phyloP scores from a whole-genome alignment of 1,139 yeast species.

The Candida sojae region DNA sequence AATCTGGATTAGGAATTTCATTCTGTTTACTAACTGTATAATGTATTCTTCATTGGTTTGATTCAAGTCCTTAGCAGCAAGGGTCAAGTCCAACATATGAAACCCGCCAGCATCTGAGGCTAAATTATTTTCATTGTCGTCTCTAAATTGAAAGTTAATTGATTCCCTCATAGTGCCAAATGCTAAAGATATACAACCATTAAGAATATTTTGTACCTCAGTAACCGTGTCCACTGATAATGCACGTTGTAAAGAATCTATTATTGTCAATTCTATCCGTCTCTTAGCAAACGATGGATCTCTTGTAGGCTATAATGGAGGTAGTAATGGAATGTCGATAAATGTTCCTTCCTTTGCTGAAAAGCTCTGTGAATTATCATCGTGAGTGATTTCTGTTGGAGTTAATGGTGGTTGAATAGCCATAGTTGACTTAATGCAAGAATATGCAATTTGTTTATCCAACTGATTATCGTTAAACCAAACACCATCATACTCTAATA shows the following conservation, averaged over 20 bases:
- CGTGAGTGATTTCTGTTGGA: slow-evolving; percentile 6
- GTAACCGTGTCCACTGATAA: background rate
- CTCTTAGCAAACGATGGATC: slow-evolving; percentile 33
- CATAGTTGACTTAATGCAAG: background rate
- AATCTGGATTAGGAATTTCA: slow-evolving; percentile 1
- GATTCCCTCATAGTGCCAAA: slow-evolving; percentile 9
- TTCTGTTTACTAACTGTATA: slow-evolving; percentile 5
- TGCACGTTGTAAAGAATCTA: slow-evolving; percentile 19
- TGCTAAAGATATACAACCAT: slow-evolving; percentile 14
- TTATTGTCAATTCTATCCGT: slow-evolving; percentile 31
- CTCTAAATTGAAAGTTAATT: background rate
- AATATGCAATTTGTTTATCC: background rate
- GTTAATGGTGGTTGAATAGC: slow-evolving; percentile 5
- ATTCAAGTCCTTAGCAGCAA: background rate
- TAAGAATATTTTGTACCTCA: slow-evolving; percentile 9
- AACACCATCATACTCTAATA: slow-evolving; percentile 9
- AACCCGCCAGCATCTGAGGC: background rate
- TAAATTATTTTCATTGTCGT: background rate
- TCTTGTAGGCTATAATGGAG: slow-evolving; percentile 30
- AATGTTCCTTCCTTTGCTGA: slow-evolving; percentile 2
- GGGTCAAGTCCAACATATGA: background rate
- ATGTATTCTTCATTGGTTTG: slow-evolving; percentile 7
- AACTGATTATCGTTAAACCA: slow-evolving; percentile 9
- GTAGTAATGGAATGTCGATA: slow-evolving; percentile 25
- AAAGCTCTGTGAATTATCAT: background rate